A percentile compares a stretch with the other conserved stretches of the same genome.
phyloP scores from a whole-genome alignment of 768 basidiomycete species.

The Agaricus subrufescens region DNA sequence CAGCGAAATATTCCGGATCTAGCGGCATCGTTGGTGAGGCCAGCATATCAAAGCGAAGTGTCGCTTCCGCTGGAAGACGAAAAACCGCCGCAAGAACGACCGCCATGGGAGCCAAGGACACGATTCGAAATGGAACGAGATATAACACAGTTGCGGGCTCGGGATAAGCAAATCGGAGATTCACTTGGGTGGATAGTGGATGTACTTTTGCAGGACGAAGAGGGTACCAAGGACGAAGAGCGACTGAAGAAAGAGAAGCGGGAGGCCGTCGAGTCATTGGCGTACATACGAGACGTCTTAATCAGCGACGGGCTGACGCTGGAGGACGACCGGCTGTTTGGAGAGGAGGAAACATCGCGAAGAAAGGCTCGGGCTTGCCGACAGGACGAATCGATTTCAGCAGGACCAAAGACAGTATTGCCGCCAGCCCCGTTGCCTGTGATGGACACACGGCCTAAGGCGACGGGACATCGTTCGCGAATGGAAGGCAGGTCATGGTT shows the following conservation, averaged over 20 bases:
- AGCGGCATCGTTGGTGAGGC: conserved; percentile 59
- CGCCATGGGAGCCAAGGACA: conserved; percentile 64
- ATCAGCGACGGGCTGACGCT: conserved; percentile 46
- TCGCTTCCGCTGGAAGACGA: conserved; percentile 67
- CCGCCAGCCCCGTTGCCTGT: conserved; percentile 36
- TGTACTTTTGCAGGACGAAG: conserved; percentile 55
- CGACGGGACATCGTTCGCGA: conserved; percentile 16
- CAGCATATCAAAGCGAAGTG: conserved; percentile 41
- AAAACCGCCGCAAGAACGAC: conserved; percentile 48
- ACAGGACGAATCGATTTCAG: conserved; percentile 15
- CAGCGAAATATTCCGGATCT: conserved; percentile 87
- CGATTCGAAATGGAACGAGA: conserved; percentile 72
- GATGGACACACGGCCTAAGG: conserved; percentile 27
- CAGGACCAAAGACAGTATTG: conserved; percentile 17
- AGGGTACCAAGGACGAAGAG: conserved; percentile 33
- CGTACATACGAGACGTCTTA: conserved; percentile 75
- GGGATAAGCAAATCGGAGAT: conserved; percentile 63
- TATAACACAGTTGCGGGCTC: conserved; percentile 43
- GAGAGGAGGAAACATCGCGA: conserved; percentile 43
- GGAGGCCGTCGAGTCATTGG: conserved; percentile 71
- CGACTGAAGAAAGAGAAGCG: conserved; percentile 38
- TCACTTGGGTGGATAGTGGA: conserved; percentile 75
- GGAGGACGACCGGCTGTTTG: conserved; percentile 64
- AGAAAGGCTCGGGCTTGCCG: conserved; percentile 26
- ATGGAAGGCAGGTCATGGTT: not conserved